phyloP scores from a whole-genome alignment of 2,329 filamentous ascomycete genomes.

The Harringtonia aguacate region DNA sequence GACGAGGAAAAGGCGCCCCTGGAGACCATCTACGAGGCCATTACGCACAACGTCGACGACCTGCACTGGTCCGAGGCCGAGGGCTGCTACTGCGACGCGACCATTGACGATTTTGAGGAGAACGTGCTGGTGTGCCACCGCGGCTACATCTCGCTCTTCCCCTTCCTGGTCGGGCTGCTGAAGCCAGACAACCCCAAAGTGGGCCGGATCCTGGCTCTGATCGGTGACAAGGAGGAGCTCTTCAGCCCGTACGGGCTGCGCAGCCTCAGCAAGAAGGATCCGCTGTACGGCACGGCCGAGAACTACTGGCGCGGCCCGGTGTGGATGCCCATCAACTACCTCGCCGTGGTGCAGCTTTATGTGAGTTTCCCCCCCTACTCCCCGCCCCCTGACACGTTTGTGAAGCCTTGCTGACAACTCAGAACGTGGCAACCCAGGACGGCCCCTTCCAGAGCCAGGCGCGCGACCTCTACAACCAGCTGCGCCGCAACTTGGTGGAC shows the following conservation, averaged over 20 bases:
- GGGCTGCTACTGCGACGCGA: conserved; percentile 86
- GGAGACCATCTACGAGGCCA: conserved; percentile 60
- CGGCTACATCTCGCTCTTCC: conserved; percentile 89
- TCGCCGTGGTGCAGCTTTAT: conserved; percentile 66
- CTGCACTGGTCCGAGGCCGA: conserved; percentile 81
- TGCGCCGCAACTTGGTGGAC: conserved; percentile 76
- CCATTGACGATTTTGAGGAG: conserved; percentile 92
- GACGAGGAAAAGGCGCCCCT: conserved; percentile 60
- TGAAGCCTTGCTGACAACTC: conserved; percentile 4
- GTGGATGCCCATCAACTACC: conserved; percentile 95
- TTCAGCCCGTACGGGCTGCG: conserved; percentile 85
- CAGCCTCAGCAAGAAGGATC: conserved; percentile 74
- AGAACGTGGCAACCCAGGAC: conserved; percentile 53
- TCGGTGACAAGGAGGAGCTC: conserved; percentile 73
- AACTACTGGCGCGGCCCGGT: conserved; percentile 96
- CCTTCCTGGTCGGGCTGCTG: conserved; percentile 77
- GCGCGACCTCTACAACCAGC: conserved; percentile 59
- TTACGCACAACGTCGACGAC: conserved; percentile 78
- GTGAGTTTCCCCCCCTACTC: conserved; percentile 39
- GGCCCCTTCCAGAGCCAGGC: conserved; percentile 63
- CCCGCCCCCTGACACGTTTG: not conserved
- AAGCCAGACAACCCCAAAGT: conserved; percentile 63
- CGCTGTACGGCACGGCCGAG: conserved; percentile 79
- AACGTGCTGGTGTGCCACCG: conserved; percentile 86
- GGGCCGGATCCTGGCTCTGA: conserved; percentile 63